Evolutionary conservation across 371 early-diverging fungal species (phyloP).

Genomic region (Lichtheimia ramosa): DNA sequence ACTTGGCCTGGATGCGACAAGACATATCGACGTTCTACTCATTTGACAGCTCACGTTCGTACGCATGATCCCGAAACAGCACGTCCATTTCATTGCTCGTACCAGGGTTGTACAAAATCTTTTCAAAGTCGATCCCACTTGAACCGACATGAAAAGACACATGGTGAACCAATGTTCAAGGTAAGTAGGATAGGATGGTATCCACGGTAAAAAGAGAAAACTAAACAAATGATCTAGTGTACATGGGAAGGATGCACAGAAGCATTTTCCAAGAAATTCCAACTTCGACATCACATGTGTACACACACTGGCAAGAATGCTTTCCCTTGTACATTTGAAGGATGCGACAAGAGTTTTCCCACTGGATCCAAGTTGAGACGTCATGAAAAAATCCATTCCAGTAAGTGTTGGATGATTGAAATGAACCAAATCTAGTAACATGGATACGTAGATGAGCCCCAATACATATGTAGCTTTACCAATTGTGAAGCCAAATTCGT

Average conservation of each 20-base stretch:
- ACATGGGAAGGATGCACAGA: constrained; percentile 40
- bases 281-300: constrained; percentile 54
- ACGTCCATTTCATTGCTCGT: constrained; percentile 38
- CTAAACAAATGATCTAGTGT: constrained; percentile 37
- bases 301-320: constrained; percentile 52
- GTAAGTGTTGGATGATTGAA: neutral
- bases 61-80: constrained; percentile 47
- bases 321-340: constrained; percentile 13
- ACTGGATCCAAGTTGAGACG: constrained; percentile 45
- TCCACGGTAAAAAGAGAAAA: constrained; percentile 37
- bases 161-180: constrained; percentile 35
- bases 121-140: constrained; percentile 47
- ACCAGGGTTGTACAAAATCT: constrained; percentile 31
- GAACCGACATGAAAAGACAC: constrained; percentile 46
- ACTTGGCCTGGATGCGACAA: constrained; percentile 54
- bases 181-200: constrained; percentile 32
- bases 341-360: constrained; percentile 35
- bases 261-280: constrained; percentile 52
- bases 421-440: neutral
- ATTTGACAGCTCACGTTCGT: constrained; percentile 58
- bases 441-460: constrained; percentile 29
- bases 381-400: constrained; percentile 43
- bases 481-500: constrained; percentile 47
- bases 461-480: constrained; percentile 55
- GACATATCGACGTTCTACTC: constrained; percentile 52